Conservation (phyloP, 2,329 filamentous ascomycete genomes). For the Chrysosporium queenslandicum region DNA sequence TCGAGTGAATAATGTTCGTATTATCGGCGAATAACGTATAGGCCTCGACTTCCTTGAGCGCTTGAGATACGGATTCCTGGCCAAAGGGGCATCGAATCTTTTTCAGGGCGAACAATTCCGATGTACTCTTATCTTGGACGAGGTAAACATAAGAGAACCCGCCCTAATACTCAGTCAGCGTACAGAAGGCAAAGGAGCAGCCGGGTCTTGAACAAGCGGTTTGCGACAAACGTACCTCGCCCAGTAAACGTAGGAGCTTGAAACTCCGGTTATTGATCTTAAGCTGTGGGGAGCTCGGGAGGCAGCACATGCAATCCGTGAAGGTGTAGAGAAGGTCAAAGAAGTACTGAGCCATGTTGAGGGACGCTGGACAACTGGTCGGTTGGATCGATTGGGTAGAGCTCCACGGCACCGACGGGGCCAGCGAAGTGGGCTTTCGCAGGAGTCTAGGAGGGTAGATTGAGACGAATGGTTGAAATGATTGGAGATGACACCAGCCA, state of each 20-base stretch:
- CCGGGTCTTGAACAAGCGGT: not conserved
- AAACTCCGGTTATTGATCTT: constrained; percentile 93
- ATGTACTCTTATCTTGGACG: constrained; percentile 77
- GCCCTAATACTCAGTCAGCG: constrained; percentile 46
- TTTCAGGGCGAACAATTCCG: constrained; percentile 85
- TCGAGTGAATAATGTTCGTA: constrained; percentile 73
- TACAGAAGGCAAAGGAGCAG: not conserved
- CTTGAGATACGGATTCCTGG: constrained; percentile 86
- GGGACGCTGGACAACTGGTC: too few relatives aligned
- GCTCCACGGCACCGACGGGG: too few relatives aligned
- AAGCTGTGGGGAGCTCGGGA: constrained; percentile 83
- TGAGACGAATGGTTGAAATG: too few relatives aligned
- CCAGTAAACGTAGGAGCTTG: constrained; percentile 87
- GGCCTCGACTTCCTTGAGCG: constrained; percentile 93
- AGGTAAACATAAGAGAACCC: constrained; percentile 99
- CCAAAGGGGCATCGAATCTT: constrained; percentile 99
- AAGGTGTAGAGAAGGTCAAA: constrained; percentile 85
- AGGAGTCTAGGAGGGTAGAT: too few relatives aligned
- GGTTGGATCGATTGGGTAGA: too few relatives aligned
- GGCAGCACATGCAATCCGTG: constrained; percentile 91
- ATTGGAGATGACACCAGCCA: too few relatives aligned
- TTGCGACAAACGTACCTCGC: constrained; percentile 55
- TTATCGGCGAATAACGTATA: constrained; percentile 80
- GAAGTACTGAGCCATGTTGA: constrained; percentile 66
- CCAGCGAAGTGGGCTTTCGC: too few relatives aligned